phyloP scores from a whole-genome alignment of 768 basidiomycete genomes.

The Amanita exitialis region DNA sequence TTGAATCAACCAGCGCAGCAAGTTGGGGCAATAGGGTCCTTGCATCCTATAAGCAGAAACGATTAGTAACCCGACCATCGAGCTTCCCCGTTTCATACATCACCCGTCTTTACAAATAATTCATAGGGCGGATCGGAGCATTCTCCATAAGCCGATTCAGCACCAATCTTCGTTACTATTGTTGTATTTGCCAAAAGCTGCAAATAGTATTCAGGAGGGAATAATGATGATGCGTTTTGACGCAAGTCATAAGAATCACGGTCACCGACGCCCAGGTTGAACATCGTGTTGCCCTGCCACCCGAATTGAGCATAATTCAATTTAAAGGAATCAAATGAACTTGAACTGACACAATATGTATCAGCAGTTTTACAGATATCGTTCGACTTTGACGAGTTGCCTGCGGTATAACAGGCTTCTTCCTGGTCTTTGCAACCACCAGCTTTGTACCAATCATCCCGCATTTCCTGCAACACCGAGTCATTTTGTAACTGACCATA shows the following conservation, averaged over 20 bases:
- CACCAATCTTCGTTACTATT: conserved; percentile 40
- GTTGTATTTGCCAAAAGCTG: conserved; percentile 28
- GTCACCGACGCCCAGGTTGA: conserved; percentile 39
- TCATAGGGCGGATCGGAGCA: conserved; percentile 34
- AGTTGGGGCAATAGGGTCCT: conserved; percentile 42
- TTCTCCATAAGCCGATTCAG: conserved; percentile 34
- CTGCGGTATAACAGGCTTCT: conserved; percentile 46
- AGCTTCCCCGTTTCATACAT: conserved; percentile 24
- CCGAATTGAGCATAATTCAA: background rate
- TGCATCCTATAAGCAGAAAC: conserved; percentile 31
- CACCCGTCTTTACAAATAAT: conserved; percentile 42
- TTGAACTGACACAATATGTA: conserved; percentile 40
- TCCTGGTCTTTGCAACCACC: conserved; percentile 49
- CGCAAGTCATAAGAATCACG: conserved; percentile 47
- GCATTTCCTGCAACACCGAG: conserved; percentile 33
- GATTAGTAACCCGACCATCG: background rate
- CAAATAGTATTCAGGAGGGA: conserved; percentile 50
- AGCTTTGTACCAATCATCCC: conserved; percentile 32
- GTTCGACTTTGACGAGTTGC: conserved; percentile 32
- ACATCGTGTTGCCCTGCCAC: conserved; percentile 33
- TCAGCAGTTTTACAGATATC: conserved; percentile 40
- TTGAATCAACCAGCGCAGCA: conserved; percentile 32
- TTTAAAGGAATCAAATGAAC: background rate
- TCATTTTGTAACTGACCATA: conserved; percentile 52
- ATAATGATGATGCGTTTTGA: conserved; percentile 40